Conservation (phyloP, 495 filamentous ascomycete species). For the Aspergillus diversus region DNA sequence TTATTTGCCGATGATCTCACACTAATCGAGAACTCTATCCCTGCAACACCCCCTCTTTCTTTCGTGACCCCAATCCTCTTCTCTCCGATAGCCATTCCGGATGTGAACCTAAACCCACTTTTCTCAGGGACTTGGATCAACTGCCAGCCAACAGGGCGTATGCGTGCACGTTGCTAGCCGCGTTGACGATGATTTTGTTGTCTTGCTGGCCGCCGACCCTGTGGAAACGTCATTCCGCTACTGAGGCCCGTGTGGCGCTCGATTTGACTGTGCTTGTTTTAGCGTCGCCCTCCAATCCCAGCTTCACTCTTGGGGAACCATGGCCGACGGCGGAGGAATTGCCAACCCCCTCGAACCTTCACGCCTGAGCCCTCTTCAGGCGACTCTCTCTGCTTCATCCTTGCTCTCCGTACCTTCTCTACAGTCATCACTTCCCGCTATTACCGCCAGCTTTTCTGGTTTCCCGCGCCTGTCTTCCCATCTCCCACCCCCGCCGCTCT, state of each 20-base stretch:
- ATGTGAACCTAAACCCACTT: constrained; percentile 13
- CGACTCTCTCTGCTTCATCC: constrained; percentile 14
- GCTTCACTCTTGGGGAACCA: constrained; percentile 17
- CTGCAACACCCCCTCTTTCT: neutral
- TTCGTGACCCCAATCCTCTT: neutral
- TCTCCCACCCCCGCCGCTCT: constrained; percentile 34
- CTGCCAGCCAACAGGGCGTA: constrained; percentile 19
- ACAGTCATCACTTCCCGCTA: constrained; percentile 27
- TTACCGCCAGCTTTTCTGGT: constrained; percentile 28
- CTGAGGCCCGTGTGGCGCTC: constrained; percentile 3
- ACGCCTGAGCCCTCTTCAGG: constrained; percentile 16
- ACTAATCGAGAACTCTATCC: neutral
- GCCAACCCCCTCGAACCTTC: constrained; percentile 17
- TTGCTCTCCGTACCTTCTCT: constrained; percentile 19
- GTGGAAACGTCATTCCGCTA: neutral
- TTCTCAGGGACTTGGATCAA: constrained; percentile 13
- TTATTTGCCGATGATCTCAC: neutral
- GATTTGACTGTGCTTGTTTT: constrained; percentile 15
- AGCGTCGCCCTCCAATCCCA: constrained; percentile 18
- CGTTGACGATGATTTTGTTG: constrained; percentile 18
- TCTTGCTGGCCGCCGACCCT: constrained; percentile 1
- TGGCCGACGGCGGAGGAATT: constrained; percentile 26
- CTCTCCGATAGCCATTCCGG: neutral
- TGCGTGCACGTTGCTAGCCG: constrained; percentile 18
- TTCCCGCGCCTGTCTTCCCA: constrained; percentile 29